A percentile compares a stretch with the other conserved stretches of the same genome.
Evolutionary conservation across 176 grass and related monocot species (phyloP).

Genomic region (Paspalum vaginatum): DNA sequence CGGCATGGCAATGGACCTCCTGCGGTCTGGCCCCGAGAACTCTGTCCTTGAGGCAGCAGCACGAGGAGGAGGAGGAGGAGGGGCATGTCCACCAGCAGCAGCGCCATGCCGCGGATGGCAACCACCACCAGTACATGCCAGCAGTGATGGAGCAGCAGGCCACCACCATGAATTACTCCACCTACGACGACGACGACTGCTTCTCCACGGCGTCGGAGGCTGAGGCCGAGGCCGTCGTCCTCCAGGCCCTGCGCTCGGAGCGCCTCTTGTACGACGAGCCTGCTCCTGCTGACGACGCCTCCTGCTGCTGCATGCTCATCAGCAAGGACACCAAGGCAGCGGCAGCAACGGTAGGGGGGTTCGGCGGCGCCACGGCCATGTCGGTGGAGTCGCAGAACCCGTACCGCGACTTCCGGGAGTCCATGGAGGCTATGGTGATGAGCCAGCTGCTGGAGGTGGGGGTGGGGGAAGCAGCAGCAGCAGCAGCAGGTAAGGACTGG

Average conservation of each 20-base stretch:
- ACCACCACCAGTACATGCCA: not conserved
- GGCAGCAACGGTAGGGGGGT: not conserved
- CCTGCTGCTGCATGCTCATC: slow-evolving; percentile 30
- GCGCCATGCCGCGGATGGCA: not conserved
- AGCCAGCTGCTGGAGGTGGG: slow-evolving; percentile 26
- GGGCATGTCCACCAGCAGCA: not conserved
- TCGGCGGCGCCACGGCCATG: slow-evolving; percentile 61
- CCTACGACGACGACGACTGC: slow-evolving; percentile 25
- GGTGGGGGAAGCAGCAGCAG: not conserved
- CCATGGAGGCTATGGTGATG: slow-evolving; percentile 84
- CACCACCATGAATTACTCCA: slow-evolving; percentile 35
- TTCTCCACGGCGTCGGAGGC: slow-evolving; percentile 36
- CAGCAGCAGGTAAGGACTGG: slow-evolving; percentile 45
- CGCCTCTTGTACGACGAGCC: slow-evolving; percentile 67
- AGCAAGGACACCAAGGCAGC: not conserved
- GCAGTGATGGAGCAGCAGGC: slow-evolving; percentile 25
- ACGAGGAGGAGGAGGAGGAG: not conserved
- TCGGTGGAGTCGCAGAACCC: slow-evolving; percentile 65
- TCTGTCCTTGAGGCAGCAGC: slow-evolving; percentile 46
- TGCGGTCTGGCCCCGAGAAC: slow-evolving; percentile 47
- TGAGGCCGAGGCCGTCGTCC: slow-evolving; percentile 11
- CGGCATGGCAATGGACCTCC: slow-evolving; percentile 44
- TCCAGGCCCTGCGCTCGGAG: slow-evolving; percentile 49
- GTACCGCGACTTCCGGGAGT: slow-evolving; percentile 72
- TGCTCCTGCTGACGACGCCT: not conserved